These are phyloP conservation scores for Corniculantispora saksenae DNA, from an alignment of 2,329 filamentous ascomycete species.

Conservation along the genomic window DNA sequence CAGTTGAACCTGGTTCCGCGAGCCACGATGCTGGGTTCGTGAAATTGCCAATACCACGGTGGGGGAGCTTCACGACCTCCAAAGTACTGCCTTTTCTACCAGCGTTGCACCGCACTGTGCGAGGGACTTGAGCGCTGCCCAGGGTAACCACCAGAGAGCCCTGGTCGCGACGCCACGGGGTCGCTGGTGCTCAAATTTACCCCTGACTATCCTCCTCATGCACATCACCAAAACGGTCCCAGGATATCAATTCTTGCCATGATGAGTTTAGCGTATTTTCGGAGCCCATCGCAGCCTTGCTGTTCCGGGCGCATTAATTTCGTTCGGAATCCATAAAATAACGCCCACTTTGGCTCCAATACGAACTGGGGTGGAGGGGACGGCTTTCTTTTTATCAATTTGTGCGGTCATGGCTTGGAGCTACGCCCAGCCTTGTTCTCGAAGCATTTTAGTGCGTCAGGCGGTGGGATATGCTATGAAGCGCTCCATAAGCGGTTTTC, in stretches of 20 bases:
- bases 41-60: neutral
- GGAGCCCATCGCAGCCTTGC: neutral
- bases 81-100: neutral
- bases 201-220: constrained; percentile 14
- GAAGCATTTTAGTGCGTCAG: no score
- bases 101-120: constrained; percentile 10
- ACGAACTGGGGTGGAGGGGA: no score
- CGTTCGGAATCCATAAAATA: no score
- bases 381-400: no score
- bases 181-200: neutral
- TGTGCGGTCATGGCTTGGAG: no score
- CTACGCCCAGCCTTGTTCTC: no score
- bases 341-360: no score
- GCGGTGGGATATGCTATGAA: no score
- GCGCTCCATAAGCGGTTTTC: no score
- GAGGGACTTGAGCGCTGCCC: neutral
- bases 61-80: no score
- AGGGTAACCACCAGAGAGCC: neutral
- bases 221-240: neutral
- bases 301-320: no score
- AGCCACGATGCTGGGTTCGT: neutral
- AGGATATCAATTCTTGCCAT: neutral
- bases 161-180: neutral
- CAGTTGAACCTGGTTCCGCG: neutral
- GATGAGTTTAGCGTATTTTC: neutral